Conservation (phyloP, 352 stramenopile genomes). For the Phytopythium aichiense region DNA sequence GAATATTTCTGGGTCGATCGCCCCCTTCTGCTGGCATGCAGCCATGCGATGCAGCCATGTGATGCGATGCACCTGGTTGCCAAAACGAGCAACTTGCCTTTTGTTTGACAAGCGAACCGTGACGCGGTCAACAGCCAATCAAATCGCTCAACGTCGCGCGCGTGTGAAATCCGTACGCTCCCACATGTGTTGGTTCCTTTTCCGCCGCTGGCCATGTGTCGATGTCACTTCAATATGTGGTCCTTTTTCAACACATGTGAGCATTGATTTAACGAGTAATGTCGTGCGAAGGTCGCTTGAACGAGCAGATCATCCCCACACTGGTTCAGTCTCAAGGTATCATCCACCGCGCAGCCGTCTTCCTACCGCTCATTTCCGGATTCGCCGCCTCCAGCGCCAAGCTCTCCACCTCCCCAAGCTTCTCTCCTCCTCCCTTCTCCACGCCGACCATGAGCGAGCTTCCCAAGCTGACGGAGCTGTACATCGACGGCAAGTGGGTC, state of each 20-base stretch:
- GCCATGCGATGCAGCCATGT: too few relatives aligned
- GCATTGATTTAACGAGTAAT: not conserved
- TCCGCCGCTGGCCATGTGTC: not conserved
- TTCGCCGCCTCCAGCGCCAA: conserved; percentile 5
- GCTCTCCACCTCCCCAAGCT: not conserved
- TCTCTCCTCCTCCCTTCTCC: not conserved
- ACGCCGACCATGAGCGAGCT: conserved; percentile 22
- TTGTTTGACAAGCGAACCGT: too few relatives aligned
- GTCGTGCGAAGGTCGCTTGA: conserved; percentile 6
- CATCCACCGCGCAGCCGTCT: not conserved
- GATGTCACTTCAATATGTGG: conserved; percentile 4
- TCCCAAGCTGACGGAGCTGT: conserved; percentile 46
- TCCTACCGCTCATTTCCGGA: conserved; percentile 6
- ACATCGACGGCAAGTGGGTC: conserved; percentile 64
- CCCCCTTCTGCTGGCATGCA: too few relatives aligned
- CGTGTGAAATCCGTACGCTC: not conserved
- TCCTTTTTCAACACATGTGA: not conserved
- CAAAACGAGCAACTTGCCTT: too few relatives aligned
- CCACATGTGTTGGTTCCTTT: not conserved
- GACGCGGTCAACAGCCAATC: too few relatives aligned
- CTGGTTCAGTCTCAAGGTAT: too few relatives aligned
- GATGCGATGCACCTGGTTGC: too few relatives aligned
- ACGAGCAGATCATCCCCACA: not conserved
- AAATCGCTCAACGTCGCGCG: too few relatives aligned
- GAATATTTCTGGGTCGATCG: too few relatives aligned